A percentile compares a stretch with the other conserved stretches of the same genome.
These are phyloP conservation scores for Stenogyne calaminthoides DNA, from an alignment of 305 asterid genomes.

Conservation along the genomic window DNA sequence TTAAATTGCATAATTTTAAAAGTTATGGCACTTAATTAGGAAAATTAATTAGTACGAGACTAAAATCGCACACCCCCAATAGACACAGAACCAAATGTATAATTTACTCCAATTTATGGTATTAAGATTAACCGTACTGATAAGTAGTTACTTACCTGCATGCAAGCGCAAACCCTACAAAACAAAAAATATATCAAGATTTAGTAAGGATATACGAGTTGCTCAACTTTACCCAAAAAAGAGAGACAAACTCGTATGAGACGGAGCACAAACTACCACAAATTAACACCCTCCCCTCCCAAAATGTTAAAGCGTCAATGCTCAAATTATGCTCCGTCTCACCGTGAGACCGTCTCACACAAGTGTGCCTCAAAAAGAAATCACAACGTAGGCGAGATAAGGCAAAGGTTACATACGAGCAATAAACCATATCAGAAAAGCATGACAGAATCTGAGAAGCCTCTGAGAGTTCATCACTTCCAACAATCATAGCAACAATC, in stretches of 20 bases:
- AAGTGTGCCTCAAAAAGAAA: too few species aligned
- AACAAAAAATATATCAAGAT: constrained; percentile 20
- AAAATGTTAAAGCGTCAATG: too few species aligned
- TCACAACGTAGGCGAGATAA: constrained; percentile 22
- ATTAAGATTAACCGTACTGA: not conserved
- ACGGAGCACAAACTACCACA: too few species aligned
- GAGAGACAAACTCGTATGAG: too few species aligned
- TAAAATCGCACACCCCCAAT: too few species aligned
- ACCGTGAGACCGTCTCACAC: too few species aligned
- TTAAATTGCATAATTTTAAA: too few species aligned
- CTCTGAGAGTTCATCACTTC: constrained; percentile 82
- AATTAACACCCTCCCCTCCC: too few species aligned
- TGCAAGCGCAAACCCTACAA: constrained; percentile 95
- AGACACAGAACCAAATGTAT: too few species aligned
- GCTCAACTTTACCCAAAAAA: not conserved
- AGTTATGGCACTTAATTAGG: too few species aligned
- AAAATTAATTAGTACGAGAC: too few species aligned
- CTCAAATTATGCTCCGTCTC: too few species aligned
- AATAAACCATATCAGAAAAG: constrained; percentile 88
- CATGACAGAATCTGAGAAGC: constrained; percentile 87
- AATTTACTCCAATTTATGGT: not conserved
- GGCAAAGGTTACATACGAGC: constrained; percentile 64
- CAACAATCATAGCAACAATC: constrained; percentile 88
- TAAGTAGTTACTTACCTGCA: constrained; percentile 70
- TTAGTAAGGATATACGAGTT: constrained; percentile 35